Conservation (phyloP, 2,329 filamentous ascomycete genomes). For the Stemphylium lycopersici region DNA sequence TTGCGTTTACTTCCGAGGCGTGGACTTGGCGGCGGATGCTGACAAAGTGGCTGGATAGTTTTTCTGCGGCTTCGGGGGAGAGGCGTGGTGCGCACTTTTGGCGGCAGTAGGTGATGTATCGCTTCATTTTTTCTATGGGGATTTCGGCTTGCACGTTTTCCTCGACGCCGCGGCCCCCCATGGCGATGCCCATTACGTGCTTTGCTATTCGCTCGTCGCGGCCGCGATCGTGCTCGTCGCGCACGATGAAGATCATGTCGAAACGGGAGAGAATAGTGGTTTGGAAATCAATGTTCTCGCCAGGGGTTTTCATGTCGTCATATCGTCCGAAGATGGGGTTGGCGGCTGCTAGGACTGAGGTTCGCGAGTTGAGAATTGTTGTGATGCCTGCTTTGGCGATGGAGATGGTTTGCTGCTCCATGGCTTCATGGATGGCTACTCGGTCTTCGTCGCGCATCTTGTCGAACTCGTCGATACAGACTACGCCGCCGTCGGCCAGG, state of each 20-base stretch:
- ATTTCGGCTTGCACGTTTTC: slow-evolving; percentile 88
- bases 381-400: slow-evolving; percentile 99
- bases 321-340: slow-evolving; percentile 98
- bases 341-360: slow-evolving; percentile 91
- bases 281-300: slow-evolving; percentile 99
- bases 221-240: slow-evolving; percentile 87
- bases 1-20: slow-evolving; percentile 85
- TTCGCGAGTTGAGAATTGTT: slow-evolving; percentile 94
- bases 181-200: slow-evolving; percentile 97
- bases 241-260: slow-evolving; percentile 99
- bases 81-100: slow-evolving; percentile 91
- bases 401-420: slow-evolving; percentile 99
- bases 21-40: slow-evolving; percentile 95
- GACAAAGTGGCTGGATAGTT: slow-evolving; percentile 95
- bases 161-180: slow-evolving; percentile 83
- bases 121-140: slow-evolving; percentile 93
- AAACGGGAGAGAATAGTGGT: slow-evolving; percentile 98
- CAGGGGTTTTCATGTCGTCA: slow-evolving; percentile 95
- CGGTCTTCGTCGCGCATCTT: slow-evolving; percentile 99
- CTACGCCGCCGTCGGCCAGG: slow-evolving; percentile 92
- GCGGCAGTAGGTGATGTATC: slow-evolving; percentile 97
- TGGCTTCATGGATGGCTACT: slow-evolving; percentile 98
- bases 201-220: slow-evolving; percentile 93
- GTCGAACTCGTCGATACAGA: slow-evolving; percentile 99
- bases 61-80: slow-evolving; percentile 88